Evolutionary conservation across 257 asterid species (phyloP), one percentile per base, ranked within the genome.

Genomic region (Eucommia ulmoides): DNA sequence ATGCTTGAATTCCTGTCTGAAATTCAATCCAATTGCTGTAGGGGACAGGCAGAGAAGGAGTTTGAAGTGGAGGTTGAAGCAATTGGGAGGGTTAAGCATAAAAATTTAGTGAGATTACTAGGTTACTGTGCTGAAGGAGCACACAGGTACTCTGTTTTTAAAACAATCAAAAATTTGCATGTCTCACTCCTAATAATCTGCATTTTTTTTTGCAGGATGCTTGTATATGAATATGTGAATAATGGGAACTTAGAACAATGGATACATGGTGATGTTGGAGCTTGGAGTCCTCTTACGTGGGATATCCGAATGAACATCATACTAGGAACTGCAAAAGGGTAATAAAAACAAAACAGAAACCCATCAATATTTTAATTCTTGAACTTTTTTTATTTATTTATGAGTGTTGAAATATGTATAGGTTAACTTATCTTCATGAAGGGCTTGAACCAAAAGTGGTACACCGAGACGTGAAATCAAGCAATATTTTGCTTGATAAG

Each of bases 11-110:
- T n/a, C n/a, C n/a, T n/a, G n/a, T n/a, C n/a, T n/a, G n/a, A n/a
- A n/a, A n/a, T n/a, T n/a, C n/a, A n/a, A n/a, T n/a, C n/a, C n/a
- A n/a, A n/a, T n/a, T n/a, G n/a, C n/a, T n/a, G n/a, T 17, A 35
- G 44, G 44, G 44, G 44, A 35, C 44, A 35, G 16, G 44, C 44
- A 10, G 44, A 35, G 44, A 35, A 35, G 44, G 44, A 35, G 44
- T 35, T 35, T 35, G 44, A 35, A 35, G 15, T 35, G 11, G 44
- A 35, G 16, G 44, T 35, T 6, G 44, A 35, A 11, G 15, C 44
- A 35, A 35, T 35, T 3, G 44, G 44, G 3, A 5, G 44, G 16
- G 44, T 35, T 35, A 35, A 17, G 44, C 44, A 35, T 11, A 35
- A 35, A 17, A 35, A 35, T 35, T 35, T 35, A 35, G 44, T 35